phyloP scores from a whole-genome alignment of 2,329 filamentous ascomycete genomes.

The Penicillium occitanis region DNA sequence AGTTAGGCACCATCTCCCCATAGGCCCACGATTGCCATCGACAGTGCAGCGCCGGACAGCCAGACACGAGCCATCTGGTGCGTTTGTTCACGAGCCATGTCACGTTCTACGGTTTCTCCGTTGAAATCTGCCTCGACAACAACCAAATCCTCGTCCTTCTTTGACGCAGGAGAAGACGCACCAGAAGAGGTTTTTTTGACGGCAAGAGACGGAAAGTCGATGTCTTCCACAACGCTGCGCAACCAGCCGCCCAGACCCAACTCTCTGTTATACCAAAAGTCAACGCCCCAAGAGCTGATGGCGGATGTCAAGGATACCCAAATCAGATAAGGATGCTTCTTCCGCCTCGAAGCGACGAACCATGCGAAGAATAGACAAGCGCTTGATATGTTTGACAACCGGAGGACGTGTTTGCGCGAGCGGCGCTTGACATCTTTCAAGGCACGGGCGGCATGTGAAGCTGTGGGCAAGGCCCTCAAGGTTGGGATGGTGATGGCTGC shows the following conservation, averaged over 20 bases:
- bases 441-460: conserved; percentile 67
- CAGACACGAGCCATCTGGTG: conserved; percentile 40
- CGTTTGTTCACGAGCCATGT: conserved; percentile 45
- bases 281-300: conserved; percentile 54
- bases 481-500: conserved; percentile 75
- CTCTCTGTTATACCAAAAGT: conserved; percentile 71
- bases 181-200: conserved; percentile 23
- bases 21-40: conserved; percentile 50
- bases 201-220: conserved; percentile 25
- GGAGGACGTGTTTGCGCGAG: conserved; percentile 64
- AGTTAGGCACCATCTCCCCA: conserved; percentile 47
- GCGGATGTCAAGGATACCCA: conserved; percentile 71
- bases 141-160: conserved; percentile 41
- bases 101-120: conserved; percentile 46
- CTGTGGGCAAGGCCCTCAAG: conserved; percentile 76
- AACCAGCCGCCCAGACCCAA: conserved; percentile 48
- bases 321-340: conserved; percentile 83
- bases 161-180: conserved; percentile 27
- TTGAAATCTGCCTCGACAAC: conserved; percentile 44
- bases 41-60: conserved; percentile 44
- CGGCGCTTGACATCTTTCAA: conserved; percentile 66
- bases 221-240: conserved; percentile 46
- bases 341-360: conserved; percentile 68
- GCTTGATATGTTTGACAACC: conserved; percentile 67
- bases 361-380: conserved; percentile 76